These are phyloP conservation scores for Lophiotrema nucula DNA, from an alignment of 495 filamentous ascomycete genomes.

Conservation along the genomic window DNA sequence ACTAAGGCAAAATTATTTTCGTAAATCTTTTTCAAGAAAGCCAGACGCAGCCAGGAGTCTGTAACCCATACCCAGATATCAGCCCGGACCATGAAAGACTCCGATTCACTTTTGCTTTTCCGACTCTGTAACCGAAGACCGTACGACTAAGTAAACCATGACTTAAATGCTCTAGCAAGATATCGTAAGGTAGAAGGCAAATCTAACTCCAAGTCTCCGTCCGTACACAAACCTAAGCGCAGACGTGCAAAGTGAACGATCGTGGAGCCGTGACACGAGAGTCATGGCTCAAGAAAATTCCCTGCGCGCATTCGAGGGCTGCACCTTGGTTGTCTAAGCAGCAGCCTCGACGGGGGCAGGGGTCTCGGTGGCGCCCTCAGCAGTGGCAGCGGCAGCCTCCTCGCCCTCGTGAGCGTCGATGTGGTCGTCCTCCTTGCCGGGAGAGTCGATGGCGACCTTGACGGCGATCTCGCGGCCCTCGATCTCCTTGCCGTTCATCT, in stretches of 20 bases:
- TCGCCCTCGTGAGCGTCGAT: constrained; percentile 35
- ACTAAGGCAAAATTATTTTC: constrained; percentile 29
- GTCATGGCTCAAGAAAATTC: too few relatives aligned
- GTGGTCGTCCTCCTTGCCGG: constrained; percentile 94
- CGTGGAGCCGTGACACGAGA: not conserved
- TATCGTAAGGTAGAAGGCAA: constrained; percentile 21
- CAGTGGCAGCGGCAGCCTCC: constrained; percentile 24
- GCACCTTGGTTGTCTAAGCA: constrained; percentile 29
- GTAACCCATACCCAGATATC: constrained; percentile 24
- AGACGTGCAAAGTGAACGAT: constrained; percentile 15
- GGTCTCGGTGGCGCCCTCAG: constrained; percentile 31
- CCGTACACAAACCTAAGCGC: constrained; percentile 15
- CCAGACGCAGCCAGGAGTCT: constrained; percentile 14
- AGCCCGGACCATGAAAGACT: constrained; percentile 24
- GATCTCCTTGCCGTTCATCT: constrained; percentile 99
- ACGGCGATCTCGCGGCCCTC: constrained; percentile 98
- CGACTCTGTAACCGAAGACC: constrained; percentile 18
- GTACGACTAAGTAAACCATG: constrained; percentile 28
- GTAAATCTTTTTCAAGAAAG: constrained; percentile 17
- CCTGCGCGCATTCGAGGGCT: not conserved
- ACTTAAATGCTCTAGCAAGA: constrained; percentile 28
- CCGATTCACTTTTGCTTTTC: constrained; percentile 36
- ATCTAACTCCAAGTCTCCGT: too few relatives aligned
- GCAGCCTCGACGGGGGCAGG: constrained; percentile 26
- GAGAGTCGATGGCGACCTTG: constrained; percentile 99